Evolutionary conservation across 257 asterid species (phyloP), one percentile per base, ranked within the genome.

Genomic region (Lavandula angustifolia): DNA sequence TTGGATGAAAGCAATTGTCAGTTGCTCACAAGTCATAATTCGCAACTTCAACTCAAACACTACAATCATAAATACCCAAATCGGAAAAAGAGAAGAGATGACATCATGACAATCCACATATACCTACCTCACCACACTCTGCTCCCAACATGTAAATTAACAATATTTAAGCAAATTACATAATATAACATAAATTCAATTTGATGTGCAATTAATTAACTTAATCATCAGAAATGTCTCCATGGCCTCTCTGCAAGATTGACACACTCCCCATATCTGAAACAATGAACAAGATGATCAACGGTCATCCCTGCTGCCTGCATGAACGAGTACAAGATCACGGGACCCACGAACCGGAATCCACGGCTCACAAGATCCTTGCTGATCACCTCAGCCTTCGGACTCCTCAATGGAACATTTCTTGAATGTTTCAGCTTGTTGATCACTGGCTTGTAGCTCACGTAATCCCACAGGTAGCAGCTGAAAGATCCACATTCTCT

Each of bases 181-280:
- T 22, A 22, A 22, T 22, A 22, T 22, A 22, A 22, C 27, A 22
- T 22, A 22, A 22, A 22, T 22, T 22, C 27, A 22, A 22, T 22
- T 22, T 22, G 27, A 22, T 22, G 1, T 22, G 27, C 27, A 22
- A 40, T 40, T 40, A 40, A 9, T 8, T 9, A 0, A 9, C 0
- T 6, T 40, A 8, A 35, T 10, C n/a, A 29, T 85, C 68, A 90
- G 40, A 82, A 92, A 74, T 91, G 95, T 67, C 95, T 87, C 99
- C 96, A 89, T n/a, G 99, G 99, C 76, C 92, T 85, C 73, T 89
- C 94, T 1, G 95, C 97, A 62, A 87, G 85, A 56, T 76, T 77
- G 0, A 89, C 94, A 53, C 97, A 92, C 14, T 87, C 87, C 10
- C 59, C 66, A 29, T 87, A 77, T 75, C 96, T 82, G 75, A 81